Percentiles rank a stretch among this genome's conserved stretches.
phyloP scores from a whole-genome alignment of 192 early-diverging fungal genomes.

The Spizellomyces punctatus region DNA sequence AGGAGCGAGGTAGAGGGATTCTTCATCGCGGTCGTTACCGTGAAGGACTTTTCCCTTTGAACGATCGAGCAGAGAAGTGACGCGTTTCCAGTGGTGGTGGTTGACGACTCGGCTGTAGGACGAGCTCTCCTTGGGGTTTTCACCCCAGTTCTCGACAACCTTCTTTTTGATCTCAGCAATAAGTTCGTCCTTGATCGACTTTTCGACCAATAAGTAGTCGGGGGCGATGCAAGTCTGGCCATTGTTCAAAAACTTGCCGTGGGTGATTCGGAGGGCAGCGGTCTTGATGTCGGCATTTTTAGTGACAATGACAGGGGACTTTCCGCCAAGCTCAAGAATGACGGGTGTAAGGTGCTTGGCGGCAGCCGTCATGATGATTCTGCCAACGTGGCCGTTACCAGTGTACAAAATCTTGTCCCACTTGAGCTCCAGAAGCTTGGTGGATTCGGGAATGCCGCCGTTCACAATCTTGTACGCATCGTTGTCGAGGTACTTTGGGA shows the following conservation, averaged over 20 bases:
- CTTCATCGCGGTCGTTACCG: constrained; percentile 59
- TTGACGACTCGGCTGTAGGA: constrained; percentile 76
- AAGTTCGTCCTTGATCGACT: constrained; percentile 56
- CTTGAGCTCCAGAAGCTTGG: constrained; percentile 66
- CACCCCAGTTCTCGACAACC: constrained; percentile 28
- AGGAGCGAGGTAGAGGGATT: constrained; percentile 74
- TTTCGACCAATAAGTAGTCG: constrained; percentile 76
- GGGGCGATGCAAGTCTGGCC: constrained; percentile 91
- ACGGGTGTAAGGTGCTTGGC: constrained; percentile 84
- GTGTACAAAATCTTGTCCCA: constrained; percentile 97
- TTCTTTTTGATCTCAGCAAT: constrained; percentile 58
- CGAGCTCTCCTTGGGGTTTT: constrained; percentile 47
- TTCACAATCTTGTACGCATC: constrained; percentile 67
- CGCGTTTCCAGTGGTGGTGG: constrained; percentile 67
- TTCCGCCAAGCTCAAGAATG: constrained; percentile 93
- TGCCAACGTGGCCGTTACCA: constrained; percentile 79
- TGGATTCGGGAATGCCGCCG: constrained; percentile 76
- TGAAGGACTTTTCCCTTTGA: constrained; percentile 47
- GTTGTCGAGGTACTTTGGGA: constrained; percentile 78
- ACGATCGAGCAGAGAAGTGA: constrained; percentile 58
- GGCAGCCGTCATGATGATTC: constrained; percentile 80
- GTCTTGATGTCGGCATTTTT: constrained; percentile 57
- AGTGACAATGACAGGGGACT: constrained; percentile 69
- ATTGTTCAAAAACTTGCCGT: constrained; percentile 81
- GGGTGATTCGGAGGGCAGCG: constrained; percentile 73